Conservation (phyloP, 2,329 filamentous ascomycete genomes). For the Verticillium alfalfae region DNA sequence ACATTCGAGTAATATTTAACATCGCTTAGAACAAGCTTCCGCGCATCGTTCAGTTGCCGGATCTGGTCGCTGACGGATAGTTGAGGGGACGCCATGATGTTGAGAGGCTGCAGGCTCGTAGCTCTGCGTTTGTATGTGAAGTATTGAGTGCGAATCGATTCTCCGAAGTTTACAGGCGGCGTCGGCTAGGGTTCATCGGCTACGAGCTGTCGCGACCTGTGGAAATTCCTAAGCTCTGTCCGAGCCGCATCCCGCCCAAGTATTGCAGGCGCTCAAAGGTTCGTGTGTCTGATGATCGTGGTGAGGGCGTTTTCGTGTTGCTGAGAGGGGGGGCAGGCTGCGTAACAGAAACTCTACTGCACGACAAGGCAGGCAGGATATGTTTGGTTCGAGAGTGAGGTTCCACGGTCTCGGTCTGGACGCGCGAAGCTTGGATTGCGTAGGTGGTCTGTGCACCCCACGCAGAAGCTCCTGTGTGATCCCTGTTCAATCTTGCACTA, state of each 20-base stretch:
- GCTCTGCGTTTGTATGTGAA: neutral
- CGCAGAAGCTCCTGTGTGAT: neutral
- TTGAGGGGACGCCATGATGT: constrained; percentile 44
- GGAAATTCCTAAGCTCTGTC: constrained; percentile 10
- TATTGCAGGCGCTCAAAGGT: neutral
- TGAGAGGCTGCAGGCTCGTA: neutral
- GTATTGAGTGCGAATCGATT: neutral
- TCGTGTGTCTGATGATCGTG: neutral
- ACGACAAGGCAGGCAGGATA: neutral
- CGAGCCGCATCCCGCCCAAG: constrained; percentile 5
- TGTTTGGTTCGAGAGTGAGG: neutral
- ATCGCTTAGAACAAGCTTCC: constrained; percentile 82
- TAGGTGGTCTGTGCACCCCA: constrained; percentile 1
- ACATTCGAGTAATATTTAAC: constrained; percentile 86
- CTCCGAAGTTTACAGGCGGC: neutral
- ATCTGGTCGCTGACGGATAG: constrained; percentile 70
- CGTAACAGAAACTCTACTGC: neutral
- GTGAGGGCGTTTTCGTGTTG: neutral
- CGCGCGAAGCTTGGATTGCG: neutral
- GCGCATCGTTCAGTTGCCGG: constrained; percentile 82
- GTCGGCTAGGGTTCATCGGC: constrained; percentile 2
- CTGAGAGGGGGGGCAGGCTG: neutral
- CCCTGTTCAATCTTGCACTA: neutral
- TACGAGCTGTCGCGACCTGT: constrained; percentile 11
- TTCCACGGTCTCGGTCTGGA: neutral